These are phyloP conservation scores for Aaosphaeria pasadenensis DNA, from an alignment of 2,329 filamentous ascomycete genomes.

Conservation along the genomic window DNA sequence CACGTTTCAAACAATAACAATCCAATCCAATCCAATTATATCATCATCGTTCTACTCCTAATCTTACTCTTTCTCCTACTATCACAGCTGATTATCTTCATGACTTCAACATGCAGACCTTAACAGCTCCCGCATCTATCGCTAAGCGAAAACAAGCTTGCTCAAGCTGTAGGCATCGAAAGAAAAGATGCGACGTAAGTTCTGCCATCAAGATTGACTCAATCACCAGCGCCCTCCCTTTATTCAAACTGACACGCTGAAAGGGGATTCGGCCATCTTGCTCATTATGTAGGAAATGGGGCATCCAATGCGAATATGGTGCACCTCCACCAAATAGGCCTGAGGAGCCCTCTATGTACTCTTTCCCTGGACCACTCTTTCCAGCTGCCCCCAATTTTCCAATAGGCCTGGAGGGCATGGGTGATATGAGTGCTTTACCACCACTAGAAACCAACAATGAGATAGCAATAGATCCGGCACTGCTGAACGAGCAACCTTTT, in stretches of 20 bases:
- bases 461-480: neutral
- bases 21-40: neutral
- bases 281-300: constrained; percentile 21
- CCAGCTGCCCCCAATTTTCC: neutral
- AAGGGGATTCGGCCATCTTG: constrained; percentile 23
- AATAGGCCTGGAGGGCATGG: neutral
- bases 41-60: neutral
- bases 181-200: constrained; percentile 30
- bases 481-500: neutral
- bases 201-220: neutral
- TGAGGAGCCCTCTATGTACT: neutral
- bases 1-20: neutral
- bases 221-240: neutral
- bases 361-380: neutral
- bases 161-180: constrained; percentile 29
- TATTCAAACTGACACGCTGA: neutral
- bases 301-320: constrained; percentile 20
- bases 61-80: neutral
- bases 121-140: constrained; percentile 20
- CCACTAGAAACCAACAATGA: neutral
- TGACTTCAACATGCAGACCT: constrained; percentile 1
- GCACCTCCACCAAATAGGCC: neutral
- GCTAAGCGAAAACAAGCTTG: constrained; percentile 34
- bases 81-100: neutral
- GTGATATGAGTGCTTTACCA: neutral